Conservation (phyloP, 306 rosid genomes). For the Corylus americana region DNA sequence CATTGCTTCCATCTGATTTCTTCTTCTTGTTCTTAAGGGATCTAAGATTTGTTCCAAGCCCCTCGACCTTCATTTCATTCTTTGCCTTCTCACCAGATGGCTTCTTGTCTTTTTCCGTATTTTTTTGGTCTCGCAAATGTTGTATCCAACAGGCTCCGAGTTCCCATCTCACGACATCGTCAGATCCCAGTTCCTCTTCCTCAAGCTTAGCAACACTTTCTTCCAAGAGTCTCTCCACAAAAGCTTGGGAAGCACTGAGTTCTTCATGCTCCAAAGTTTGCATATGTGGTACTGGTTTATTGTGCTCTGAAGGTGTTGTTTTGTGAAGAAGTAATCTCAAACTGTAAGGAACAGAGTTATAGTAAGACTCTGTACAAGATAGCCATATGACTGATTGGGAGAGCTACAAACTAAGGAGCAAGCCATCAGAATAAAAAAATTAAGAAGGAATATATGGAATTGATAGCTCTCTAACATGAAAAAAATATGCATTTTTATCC, state of each 20-base stretch:
- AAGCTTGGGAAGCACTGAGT: slow-evolving; percentile 50
- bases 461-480: background rate
- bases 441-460: background rate
- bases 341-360: slow-evolving; percentile 47
- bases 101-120: slow-evolving; percentile 79
- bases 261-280: slow-evolving; percentile 61
- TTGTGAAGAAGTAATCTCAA: slow-evolving; percentile 85
- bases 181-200: slow-evolving; percentile 57
- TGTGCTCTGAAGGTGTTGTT: slow-evolving; percentile 56
- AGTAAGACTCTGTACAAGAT: slow-evolving; percentile 19
- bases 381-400: background rate
- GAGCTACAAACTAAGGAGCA: background rate
- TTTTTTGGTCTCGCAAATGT: slow-evolving; percentile 96
- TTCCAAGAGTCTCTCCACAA: slow-evolving; percentile 68
- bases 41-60: slow-evolving; percentile 91
- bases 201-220: slow-evolving; percentile 76
- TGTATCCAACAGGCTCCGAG: slow-evolving; percentile 99
- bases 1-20: slow-evolving; percentile 56
- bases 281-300: slow-evolving; percentile 41
- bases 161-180: slow-evolving; percentile 90
- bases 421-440: background rate
- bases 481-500: background rate
- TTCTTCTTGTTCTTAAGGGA: slow-evolving; percentile 78
- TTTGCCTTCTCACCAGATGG: slow-evolving; percentile 60
- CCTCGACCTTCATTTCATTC: slow-evolving; percentile 94